Base-by-base conservation (phyloP, 306 rosid genomes). In the Prunus padus region DNA sequence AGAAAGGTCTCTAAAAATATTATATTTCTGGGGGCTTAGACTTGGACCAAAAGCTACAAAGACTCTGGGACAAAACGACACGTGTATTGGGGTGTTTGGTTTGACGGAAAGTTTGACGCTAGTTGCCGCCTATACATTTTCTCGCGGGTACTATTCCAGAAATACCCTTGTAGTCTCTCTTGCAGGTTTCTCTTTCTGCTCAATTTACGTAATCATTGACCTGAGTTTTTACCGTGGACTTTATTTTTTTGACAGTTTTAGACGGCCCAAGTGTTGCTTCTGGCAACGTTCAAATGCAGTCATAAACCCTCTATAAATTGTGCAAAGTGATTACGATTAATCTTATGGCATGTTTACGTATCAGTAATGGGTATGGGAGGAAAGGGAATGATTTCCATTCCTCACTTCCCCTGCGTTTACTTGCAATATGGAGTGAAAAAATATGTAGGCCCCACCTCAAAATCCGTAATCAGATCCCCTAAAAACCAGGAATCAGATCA, bases 31-130 rank as follows among this genome's bases (percentile, higher is more conserved):
- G 50, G 14, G 19, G 45, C 23, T 37, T 60, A 20, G 69, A 30
- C 40, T 56, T 8, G 5, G 66, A 55, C 76, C 65, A 30, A 4
- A 59, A 33, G 19, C 64, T 5, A 6, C 45, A 12, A 8, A 15
- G 60, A 26, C 28, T 22, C 0, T 1, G 9, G 16, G 56, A 37
- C 42, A 33, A 55, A 65, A 44, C 15, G 25, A 51, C 57, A 72
- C 44, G 52, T 22, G 15, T 45, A 20, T n/a, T 13, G 66, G 62
- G 55, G 49, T 3, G 82, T 71, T 52, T 72, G 80, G 77, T 76
- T 85, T 76, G 86, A 79, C 83, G 78, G 73, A 71, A 74, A 66
- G 67, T 76, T 76, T 80, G 88, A 82, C 84, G 80, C 70, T 44
- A 68, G 40, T 63, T 19, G 79, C 74, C 44, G 66, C 78, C 78